A percentile compares a stretch with the other conserved stretches of the same genome.
Conservation (phyloP, 805 yeast species). For the Candida piceae region DNA sequence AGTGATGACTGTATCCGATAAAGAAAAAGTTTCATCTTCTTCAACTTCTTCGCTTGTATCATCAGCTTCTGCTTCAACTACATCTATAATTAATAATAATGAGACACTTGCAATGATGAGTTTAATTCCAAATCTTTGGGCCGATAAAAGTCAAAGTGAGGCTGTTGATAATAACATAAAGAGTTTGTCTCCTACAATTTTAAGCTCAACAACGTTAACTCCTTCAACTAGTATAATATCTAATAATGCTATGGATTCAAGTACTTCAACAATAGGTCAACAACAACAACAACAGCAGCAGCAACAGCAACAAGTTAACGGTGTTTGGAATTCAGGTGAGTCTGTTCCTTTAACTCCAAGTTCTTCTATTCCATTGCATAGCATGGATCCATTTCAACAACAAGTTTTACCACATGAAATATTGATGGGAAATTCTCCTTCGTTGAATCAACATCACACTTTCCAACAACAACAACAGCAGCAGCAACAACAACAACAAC, state of each 20-base stretch:
- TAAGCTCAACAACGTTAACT: slow-evolving; percentile 6
- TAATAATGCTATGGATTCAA: slow-evolving; percentile 2
- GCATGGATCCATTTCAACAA: not conserved
- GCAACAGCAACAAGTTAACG: slow-evolving; percentile 3
- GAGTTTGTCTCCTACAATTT: not conserved
- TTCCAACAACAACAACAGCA: slow-evolving; percentile 2
- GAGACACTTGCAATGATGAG: slow-evolving; percentile 19
- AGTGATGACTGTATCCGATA: slow-evolving; percentile 12
- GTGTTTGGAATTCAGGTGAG: not conserved
- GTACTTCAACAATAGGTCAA: slow-evolving; percentile 1
- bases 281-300: slow-evolving; percentile 1
- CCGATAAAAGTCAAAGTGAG: too few relatives aligned
- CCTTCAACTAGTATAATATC: slow-evolving; percentile 4
- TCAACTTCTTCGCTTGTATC: not conserved
- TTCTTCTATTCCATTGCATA: not conserved
- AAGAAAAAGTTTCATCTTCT: slow-evolving; percentile 1
- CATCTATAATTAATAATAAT: not conserved
- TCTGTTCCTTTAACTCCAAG: not conserved
- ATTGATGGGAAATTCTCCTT: not conserved
- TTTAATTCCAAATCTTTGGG: slow-evolving; percentile 24
- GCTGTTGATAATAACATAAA: too few relatives aligned
- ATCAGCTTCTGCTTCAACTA: not conserved
- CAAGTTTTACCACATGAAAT: not conserved
- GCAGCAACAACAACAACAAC: slow-evolving; percentile 3
- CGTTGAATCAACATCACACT: not conserved